These are phyloP conservation scores for Boletellus ananas DNA, from an alignment of 768 basidiomycete species.

Conservation along the genomic window DNA sequence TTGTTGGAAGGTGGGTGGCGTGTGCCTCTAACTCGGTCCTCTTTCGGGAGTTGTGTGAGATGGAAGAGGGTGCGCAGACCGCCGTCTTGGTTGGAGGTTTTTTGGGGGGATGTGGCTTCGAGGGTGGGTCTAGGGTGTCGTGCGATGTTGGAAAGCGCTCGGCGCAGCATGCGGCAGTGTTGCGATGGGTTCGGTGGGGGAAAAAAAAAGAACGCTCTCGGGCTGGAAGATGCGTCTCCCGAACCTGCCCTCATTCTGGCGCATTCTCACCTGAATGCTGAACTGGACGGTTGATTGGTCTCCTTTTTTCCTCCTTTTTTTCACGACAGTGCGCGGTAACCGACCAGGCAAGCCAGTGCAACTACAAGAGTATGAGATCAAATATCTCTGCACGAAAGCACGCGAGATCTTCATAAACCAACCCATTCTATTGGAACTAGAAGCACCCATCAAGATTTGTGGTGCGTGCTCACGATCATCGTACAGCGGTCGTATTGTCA, in stretches of 20 bases:
- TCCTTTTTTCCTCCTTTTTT: constrained; percentile 16
- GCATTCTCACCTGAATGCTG: background rate
- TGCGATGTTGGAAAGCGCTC: background rate
- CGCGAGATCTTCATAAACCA: constrained; percentile 99
- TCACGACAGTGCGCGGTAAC: constrained; percentile 83
- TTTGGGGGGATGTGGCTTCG: background rate
- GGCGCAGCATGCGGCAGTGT: constrained; percentile 19
- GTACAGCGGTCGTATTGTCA: constrained; percentile 3
- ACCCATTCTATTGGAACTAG: constrained; percentile 94
- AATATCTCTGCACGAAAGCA: constrained; percentile 97
- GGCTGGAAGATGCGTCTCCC: constrained; percentile 1
- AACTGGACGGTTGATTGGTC: constrained; percentile 15
- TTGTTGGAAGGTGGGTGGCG: constrained; percentile 86
- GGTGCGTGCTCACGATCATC: constrained; percentile 49
- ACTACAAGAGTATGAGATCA: constrained; percentile 98
- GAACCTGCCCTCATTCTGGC: background rate
- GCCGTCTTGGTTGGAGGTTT: background rate
- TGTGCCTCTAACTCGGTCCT: constrained; percentile 23
- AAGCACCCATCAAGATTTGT: constrained; percentile 99
- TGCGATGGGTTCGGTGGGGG: background rate
- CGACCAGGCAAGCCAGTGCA: constrained; percentile 98
- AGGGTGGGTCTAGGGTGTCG: constrained; percentile 10
- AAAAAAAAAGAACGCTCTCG: constrained; percentile 1
- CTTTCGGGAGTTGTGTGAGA: constrained; percentile 10
- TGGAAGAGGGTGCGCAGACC: background rate